These are phyloP conservation scores for Chaetomium tenue DNA, from an alignment of 495 filamentous ascomycete genomes.

Conservation along the genomic window DNA sequence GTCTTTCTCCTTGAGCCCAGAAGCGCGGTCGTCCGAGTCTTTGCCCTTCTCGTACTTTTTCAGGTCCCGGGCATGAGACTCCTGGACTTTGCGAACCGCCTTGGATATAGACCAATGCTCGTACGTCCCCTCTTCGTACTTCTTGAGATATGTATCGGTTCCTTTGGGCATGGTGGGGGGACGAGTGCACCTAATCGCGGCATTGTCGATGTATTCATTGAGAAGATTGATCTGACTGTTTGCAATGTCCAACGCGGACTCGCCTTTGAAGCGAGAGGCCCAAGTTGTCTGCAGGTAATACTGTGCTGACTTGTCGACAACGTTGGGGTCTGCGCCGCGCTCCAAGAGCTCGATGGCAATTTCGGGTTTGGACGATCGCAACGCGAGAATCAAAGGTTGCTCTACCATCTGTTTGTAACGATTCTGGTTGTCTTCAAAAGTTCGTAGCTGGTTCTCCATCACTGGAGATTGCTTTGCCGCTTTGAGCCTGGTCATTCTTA, in stretches of 20 bases:
- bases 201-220: slow-evolving; percentile 42
- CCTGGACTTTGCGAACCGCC: slow-evolving; percentile 29
- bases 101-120: slow-evolving; percentile 49
- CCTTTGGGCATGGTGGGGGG: slow-evolving; percentile 27
- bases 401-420: slow-evolving; percentile 39
- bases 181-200: background rate
- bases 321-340: slow-evolving; percentile 58
- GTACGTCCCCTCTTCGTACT: slow-evolving; percentile 52
- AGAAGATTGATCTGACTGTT: slow-evolving; percentile 49
- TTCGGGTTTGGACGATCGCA: slow-evolving; percentile 49
- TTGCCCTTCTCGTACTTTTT: slow-evolving; percentile 37
- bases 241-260: slow-evolving; percentile 58
- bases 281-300: slow-evolving; percentile 30
- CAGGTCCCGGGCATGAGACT: slow-evolving; percentile 22
- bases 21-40: slow-evolving; percentile 20
- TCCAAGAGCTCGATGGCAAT: slow-evolving; percentile 57
- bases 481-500: slow-evolving; percentile 34
- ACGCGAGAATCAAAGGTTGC: slow-evolving; percentile 62
- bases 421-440: slow-evolving; percentile 44
- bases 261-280: slow-evolving; percentile 29
- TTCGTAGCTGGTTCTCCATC: slow-evolving; percentile 28
- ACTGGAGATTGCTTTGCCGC: slow-evolving; percentile 35
- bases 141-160: slow-evolving; percentile 45
- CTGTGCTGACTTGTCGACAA: slow-evolving; percentile 42
- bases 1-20: slow-evolving; percentile 52